phyloP scores from a whole-genome alignment of 2,329 filamentous ascomycete species.

The Zasmidium angulare region DNA sequence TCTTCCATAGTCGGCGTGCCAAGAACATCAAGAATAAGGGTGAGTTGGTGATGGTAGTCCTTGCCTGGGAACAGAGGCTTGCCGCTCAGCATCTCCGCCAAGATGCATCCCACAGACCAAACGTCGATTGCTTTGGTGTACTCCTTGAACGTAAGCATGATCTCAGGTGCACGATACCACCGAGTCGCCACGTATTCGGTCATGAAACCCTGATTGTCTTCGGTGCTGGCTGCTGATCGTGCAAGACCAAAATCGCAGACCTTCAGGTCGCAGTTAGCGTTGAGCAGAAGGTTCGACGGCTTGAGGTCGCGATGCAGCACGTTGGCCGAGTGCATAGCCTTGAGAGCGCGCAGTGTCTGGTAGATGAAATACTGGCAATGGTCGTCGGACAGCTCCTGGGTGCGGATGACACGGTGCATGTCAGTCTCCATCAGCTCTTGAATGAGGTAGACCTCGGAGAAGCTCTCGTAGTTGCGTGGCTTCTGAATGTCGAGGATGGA shows the following conservation, averaged over 20 bases:
- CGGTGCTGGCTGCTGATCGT: constrained; percentile 86
- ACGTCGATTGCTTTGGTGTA: constrained; percentile 99
- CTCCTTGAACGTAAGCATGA: constrained; percentile 99
- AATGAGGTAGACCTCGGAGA: constrained; percentile 97
- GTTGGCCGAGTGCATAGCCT: constrained; percentile 99
- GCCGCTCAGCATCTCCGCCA: constrained; percentile 97
- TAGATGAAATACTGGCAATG: constrained; percentile 99
- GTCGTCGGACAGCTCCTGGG: constrained; percentile 96
- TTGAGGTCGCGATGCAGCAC: constrained; percentile 97
- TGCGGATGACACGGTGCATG: constrained; percentile 98
- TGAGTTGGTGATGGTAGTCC: constrained; percentile 98
- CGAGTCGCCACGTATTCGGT: constrained; percentile 99
- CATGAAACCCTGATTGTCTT: constrained; percentile 99
- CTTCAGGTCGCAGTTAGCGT: constrained; percentile 98
- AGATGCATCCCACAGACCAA: constrained; percentile 97
- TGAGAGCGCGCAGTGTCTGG: constrained; percentile 93
- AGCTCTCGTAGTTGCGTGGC: constrained; percentile 90
- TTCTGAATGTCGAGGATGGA: constrained; percentile 99
- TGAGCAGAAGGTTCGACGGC: constrained; percentile 92
- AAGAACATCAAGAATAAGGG: constrained; percentile 92
- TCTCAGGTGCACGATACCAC: constrained; percentile 98
- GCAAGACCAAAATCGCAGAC: constrained; percentile 98
- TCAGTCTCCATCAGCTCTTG: constrained; percentile 99
- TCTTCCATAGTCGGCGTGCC: constrained; percentile 99
- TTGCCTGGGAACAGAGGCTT: constrained; percentile 98